Conservation (phyloP, 371 early-diverging fungal genomes). For the Mortierella sp. region DNA sequence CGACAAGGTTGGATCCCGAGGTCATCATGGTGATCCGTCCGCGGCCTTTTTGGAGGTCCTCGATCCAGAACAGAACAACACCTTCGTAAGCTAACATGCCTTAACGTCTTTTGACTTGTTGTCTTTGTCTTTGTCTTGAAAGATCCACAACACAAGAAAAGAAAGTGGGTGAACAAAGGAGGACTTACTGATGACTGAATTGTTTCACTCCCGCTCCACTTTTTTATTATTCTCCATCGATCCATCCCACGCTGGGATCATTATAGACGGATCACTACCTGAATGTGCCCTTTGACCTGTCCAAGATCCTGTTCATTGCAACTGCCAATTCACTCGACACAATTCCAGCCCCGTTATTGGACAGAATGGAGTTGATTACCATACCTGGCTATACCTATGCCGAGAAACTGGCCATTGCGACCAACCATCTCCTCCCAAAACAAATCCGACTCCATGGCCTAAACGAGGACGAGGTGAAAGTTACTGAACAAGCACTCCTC, state of each 20-base stretch:
- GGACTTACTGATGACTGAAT: too few species aligned
- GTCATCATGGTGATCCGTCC: conserved; percentile 83
- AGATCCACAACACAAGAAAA: too few species aligned
- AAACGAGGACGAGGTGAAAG: conserved; percentile 59
- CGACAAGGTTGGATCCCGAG: conserved; percentile 82
- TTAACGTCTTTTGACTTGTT: not conserved
- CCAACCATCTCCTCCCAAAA: conserved; percentile 70
- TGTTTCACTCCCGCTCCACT: too few species aligned
- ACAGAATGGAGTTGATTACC: conserved; percentile 91
- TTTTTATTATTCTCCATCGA: too few species aligned
- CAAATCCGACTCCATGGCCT: conserved; percentile 81
- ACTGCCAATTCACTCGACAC: conserved; percentile 88
- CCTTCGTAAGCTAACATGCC: conserved; percentile 57
- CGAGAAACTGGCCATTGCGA: conserved; percentile 73
- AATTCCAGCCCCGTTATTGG: conserved; percentile 86
- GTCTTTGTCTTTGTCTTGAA: too few species aligned
- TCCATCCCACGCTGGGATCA: too few species aligned
- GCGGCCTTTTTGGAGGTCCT: conserved; percentile 90
- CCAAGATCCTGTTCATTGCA: conserved; percentile 87
- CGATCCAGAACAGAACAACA: conserved; percentile 92
- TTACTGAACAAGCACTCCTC: conserved; percentile 72
- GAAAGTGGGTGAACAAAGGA: too few species aligned
- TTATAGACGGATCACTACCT: conserved; percentile 83
- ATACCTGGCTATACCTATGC: conserved; percentile 91
- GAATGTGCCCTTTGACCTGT: conserved; percentile 87